Conservation (phyloP, 257 asterid genomes). For the Capsicum baccatum region DNA sequence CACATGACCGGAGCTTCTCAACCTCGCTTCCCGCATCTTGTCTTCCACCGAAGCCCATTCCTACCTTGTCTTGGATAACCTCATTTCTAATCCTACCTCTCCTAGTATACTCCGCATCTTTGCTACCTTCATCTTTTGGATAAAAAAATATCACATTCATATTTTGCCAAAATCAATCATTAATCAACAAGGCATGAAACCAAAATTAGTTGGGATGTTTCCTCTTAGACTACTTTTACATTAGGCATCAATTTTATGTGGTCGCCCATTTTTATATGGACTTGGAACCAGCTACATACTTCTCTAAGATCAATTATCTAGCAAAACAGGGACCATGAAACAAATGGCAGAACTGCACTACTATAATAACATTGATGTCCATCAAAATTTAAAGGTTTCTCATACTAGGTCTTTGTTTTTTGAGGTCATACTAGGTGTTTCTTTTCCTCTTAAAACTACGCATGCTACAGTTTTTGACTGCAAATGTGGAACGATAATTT, state of each 20-base stretch:
- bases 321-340: background rate
- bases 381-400: background rate
- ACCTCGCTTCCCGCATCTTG: too few species aligned
- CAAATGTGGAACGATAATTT: background rate
- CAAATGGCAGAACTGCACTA: background rate
- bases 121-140: too few species aligned
- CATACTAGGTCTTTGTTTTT: background rate
- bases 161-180: background rate
- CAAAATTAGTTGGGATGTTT: background rate
- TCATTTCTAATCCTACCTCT: too few species aligned
- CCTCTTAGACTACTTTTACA: background rate
- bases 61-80: too few species aligned
- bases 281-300: background rate
- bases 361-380: background rate
- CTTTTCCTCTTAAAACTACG: background rate
- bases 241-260: too few species aligned
- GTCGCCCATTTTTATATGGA: background rate
- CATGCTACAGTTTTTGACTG: background rate
- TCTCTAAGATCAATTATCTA: background rate
- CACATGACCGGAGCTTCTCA: too few species aligned
- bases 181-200: background rate
- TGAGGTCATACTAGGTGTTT: background rate
- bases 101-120: too few species aligned
- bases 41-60: too few species aligned
- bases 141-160: background rate